phyloP scores from a whole-genome alignment of 2,329 filamentous ascomycete species.

The Fusarium fujikuroi region DNA sequence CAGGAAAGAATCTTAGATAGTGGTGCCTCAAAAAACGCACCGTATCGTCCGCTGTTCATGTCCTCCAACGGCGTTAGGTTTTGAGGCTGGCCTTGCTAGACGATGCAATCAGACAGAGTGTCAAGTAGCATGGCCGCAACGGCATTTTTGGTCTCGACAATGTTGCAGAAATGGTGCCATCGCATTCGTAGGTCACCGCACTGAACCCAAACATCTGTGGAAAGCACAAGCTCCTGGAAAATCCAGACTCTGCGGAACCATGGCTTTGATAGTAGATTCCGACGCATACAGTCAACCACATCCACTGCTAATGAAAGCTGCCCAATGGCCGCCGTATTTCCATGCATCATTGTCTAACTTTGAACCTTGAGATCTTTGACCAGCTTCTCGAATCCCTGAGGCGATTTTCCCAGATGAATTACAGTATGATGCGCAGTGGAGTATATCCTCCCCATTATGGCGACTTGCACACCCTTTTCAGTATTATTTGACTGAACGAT shows the following conservation, averaged over 20 bases:
- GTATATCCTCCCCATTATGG: fast-evolving
- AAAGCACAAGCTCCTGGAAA: not conserved
- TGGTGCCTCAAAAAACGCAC: not conserved
- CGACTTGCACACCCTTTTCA: not conserved
- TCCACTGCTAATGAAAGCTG: not conserved
- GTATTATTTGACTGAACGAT: not conserved
- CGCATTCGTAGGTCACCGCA: not conserved
- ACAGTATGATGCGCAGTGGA: not conserved
- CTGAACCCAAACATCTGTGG: not conserved
- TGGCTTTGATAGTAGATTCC: fast-evolving
- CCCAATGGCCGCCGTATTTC: fast-evolving
- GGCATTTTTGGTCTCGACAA: not conserved
- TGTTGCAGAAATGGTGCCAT: not conserved
- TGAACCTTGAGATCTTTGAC: not conserved
- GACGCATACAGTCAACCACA: not conserved
- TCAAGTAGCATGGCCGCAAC: not conserved
- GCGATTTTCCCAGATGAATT: not conserved
- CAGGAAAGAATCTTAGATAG: not conserved
- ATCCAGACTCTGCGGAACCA: not conserved
- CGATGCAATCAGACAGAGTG: fast-evolving
- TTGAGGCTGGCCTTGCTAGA: not conserved
- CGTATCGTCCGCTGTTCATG: not conserved
- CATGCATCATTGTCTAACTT: not conserved
- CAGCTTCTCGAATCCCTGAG: fast-evolving
- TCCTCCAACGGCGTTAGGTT: not conserved